These are phyloP conservation scores for Penicillium paxilli DNA, from an alignment of 495 filamentous ascomycete genomes.

Conservation along the genomic window DNA sequence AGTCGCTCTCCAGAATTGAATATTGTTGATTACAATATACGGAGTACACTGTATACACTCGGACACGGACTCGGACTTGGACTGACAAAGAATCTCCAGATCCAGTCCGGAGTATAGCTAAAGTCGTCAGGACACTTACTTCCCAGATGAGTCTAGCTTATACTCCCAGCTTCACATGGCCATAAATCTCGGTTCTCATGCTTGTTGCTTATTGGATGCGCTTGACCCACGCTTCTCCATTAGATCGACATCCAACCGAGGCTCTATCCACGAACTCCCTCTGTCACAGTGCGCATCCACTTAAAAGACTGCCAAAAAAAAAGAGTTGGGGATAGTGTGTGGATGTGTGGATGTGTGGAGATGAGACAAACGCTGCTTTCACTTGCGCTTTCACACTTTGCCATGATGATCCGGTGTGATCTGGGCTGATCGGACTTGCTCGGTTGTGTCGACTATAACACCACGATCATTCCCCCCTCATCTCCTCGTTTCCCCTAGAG, in stretches of 20 bases:
- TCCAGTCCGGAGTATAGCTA: background rate
- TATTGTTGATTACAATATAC: too few species aligned
- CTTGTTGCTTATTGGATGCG: background rate
- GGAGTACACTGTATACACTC: too few species aligned
- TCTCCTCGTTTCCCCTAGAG: background rate
- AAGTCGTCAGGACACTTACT: conserved; percentile 4
- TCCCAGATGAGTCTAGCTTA: background rate
- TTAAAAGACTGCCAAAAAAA: background rate
- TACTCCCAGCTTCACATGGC: conserved; percentile 23
- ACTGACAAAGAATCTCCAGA: too few species aligned
- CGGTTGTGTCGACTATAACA: too few species aligned
- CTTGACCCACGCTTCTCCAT: background rate
- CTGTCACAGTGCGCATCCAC: background rate
- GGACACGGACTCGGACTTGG: too few species aligned
- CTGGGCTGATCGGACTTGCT: background rate
- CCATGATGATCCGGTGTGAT: background rate
- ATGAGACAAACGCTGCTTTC: background rate
- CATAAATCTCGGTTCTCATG: conserved; percentile 17
- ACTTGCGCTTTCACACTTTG: too few species aligned
- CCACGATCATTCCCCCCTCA: conserved; percentile 33
- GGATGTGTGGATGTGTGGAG: background rate
- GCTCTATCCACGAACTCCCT: conserved; percentile 1
- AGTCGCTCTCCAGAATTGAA: too few species aligned
- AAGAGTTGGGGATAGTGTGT: background rate
- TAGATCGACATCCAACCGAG: conserved; percentile 8